These are phyloP conservation scores for Barnettozyma populi DNA, from an alignment of 805 yeast species.

Conservation along the genomic window DNA sequence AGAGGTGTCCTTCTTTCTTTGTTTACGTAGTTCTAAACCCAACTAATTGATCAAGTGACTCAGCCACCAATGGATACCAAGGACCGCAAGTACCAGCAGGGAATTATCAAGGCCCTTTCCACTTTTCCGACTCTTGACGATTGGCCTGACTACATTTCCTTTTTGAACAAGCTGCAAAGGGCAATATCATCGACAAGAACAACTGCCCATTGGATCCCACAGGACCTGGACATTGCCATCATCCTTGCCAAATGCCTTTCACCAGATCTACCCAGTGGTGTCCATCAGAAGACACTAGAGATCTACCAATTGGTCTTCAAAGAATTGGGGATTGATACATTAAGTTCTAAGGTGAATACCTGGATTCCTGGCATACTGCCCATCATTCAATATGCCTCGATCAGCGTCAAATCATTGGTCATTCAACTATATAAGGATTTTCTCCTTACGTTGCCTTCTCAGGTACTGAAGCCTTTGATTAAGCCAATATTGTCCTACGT, in stretches of 20 bases:
- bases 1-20: background rate
- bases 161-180: constrained; percentile 71
- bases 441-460: constrained; percentile 47
- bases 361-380: constrained; percentile 97
- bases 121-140: constrained; percentile 80
- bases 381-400: constrained; percentile 79
- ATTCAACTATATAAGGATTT: constrained; percentile 54
- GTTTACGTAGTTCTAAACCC: background rate
- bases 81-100: constrained; percentile 63
- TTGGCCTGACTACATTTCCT: constrained; percentile 98
- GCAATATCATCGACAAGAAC: constrained; percentile 44
- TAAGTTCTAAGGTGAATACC: constrained; percentile 51
- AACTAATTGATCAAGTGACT: background rate
- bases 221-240: constrained; percentile 58
- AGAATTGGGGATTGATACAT: constrained; percentile 48
- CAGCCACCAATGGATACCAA: constrained; percentile 40
- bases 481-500: constrained; percentile 70
- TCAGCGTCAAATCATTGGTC: constrained; percentile 77
- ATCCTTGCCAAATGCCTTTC: constrained; percentile 75
- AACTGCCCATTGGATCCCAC: constrained; percentile 57
- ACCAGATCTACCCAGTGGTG: constrained; percentile 87
- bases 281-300: constrained; percentile 81
- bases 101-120: constrained; percentile 65
- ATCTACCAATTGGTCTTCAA: constrained; percentile 69
- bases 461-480: constrained; percentile 46